Evolutionary conservation across 2,329 filamentous ascomycete species (phyloP), one percentile per base, ranked within the genome.

Genomic region (Phaeosphaeriaceae sp.): DNA sequence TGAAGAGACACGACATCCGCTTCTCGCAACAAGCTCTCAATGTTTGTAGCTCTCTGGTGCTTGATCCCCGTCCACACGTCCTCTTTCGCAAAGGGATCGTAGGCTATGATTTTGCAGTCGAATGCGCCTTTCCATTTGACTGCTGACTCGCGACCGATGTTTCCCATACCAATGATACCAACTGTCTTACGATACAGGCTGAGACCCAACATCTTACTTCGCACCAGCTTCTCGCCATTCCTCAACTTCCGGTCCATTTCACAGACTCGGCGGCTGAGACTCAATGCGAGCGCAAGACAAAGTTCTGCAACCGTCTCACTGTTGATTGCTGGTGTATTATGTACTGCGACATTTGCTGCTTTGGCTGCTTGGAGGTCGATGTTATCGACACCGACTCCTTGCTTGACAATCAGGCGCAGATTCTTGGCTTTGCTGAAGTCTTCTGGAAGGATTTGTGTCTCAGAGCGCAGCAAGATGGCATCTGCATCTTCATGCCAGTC

Each of bases 261-360:
- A 13, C 25, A 17, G 10, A 62, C 48, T 36, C 53, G 9, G 19
- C 56, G 51, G 17, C 46, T 48, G 7, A 76, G 71, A 1, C 71
- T 58, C 47, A 75, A 72, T 0, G 72, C 65, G 5, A 80, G 64
- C 0, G 75, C 62, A 6, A 80, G 49, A 1, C 72, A 71, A 6
- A 75, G 55, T 54, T 80, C 78, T 0, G 79, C 79, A 0, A 81
- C 79, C 1, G 78, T 73, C 0, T 72, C 72, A 0, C 75, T 73
- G 57, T 78, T 82, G 0, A 80, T 75, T 1, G 79, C 80, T 1
- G 80, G 81, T 0, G 80, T 82, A 56, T 82, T 82, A 56, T 78
- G 72, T n/a, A 83, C 75, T 19, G 72, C 73, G 58, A 83, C 77
- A 0, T 72, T 76, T 74, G 69, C 4, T 67, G 65, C 1, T 64